These are phyloP conservation scores for Pichia sp. DNA, from an alignment of 1,139 yeast genomes.

Conservation along the genomic window DNA sequence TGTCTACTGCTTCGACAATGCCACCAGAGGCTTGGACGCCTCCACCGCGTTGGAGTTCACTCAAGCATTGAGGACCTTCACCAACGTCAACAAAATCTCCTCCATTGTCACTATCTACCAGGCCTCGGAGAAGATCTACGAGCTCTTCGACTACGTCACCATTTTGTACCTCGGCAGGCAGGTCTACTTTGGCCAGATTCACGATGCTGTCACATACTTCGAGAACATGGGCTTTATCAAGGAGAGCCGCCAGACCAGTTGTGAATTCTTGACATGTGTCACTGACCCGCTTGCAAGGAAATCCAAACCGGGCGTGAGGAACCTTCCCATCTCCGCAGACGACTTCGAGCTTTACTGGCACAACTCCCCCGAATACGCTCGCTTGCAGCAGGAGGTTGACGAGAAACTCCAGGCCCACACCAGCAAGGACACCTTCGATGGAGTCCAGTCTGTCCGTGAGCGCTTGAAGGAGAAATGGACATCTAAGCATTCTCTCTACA, in stretches of 20 bases:
- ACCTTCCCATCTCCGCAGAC: conserved; percentile 34
- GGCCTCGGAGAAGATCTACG: conserved; percentile 75
- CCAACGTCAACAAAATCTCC: conserved; percentile 54
- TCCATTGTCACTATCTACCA: conserved; percentile 79
- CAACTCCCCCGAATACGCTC: conserved; percentile 36
- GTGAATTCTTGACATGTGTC: conserved; percentile 75
- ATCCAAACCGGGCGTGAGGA: conserved; percentile 46
- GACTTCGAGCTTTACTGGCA: conserved; percentile 50
- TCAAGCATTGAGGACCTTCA: conserved; percentile 61
- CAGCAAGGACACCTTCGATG: conserved; percentile 31
- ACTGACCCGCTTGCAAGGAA: conserved; percentile 54
- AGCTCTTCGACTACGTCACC: conserved; percentile 68
- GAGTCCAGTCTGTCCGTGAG: conserved; percentile 32
- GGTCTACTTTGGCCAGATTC: conserved; percentile 64
- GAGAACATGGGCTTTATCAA: conserved; percentile 64
- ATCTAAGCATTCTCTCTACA: conserved; percentile 39
- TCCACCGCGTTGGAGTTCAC: conserved; percentile 76
- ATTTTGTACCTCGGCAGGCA: conserved; percentile 76
- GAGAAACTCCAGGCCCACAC: conserved; percentile 18
- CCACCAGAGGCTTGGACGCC: conserved; percentile 72
- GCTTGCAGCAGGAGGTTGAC: conserved; percentile 32
- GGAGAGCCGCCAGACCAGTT: conserved; percentile 75
- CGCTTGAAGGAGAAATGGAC: conserved; percentile 37
- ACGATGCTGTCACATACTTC: conserved; percentile 57
- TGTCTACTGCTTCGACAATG: conserved; percentile 68